Percentiles rank a stretch among this genome's conserved stretches.
Conservation (phyloP, 371 early-diverging fungal species). For the Mortierella sp. region DNA sequence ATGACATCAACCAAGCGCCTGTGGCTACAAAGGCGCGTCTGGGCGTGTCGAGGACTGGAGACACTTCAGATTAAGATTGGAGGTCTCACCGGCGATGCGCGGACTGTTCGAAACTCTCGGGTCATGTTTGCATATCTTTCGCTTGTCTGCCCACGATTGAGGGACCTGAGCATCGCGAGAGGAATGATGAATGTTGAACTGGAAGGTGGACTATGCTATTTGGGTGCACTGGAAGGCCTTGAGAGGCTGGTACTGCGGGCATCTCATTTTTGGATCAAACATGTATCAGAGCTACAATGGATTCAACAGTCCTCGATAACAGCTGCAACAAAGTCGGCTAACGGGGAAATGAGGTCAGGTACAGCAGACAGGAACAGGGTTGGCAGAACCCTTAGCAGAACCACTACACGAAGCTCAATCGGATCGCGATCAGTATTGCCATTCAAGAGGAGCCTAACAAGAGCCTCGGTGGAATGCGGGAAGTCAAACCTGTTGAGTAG, state of each 20-base stretch:
- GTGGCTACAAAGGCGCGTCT: constrained; percentile 16
- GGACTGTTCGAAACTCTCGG: constrained; percentile 11
- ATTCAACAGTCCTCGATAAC: constrained; percentile 8
- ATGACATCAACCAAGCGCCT: background rate
- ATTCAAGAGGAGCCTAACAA: constrained; percentile 12
- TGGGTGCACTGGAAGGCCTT: constrained; percentile 2
- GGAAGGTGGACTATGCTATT: constrained; percentile 27
- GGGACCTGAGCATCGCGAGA: constrained; percentile 13
- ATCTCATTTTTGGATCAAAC: constrained; percentile 22
- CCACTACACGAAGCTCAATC: constrained; percentile 10
- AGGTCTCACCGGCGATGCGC: constrained; percentile 13
- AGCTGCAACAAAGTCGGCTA: background rate
- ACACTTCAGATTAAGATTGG: constrained; percentile 25
- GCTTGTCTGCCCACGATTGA: constrained; percentile 18
- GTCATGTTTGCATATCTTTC: constrained; percentile 26
- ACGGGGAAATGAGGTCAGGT: background rate
- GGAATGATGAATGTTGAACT: constrained; percentile 17
- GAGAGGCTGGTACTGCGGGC: constrained; percentile 15
- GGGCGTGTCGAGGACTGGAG: constrained; percentile 24
- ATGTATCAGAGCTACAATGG: constrained; percentile 22
- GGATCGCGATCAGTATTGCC: background rate
- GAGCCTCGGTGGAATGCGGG: background rate
- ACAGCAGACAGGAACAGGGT: background rate
- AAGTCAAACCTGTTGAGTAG: background rate
- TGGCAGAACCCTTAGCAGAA: constrained; percentile 6